These are phyloP conservation scores for Magnaporthiopsis incrustans DNA, from an alignment of 2,329 filamentous ascomycete genomes.

Conservation along the genomic window DNA sequence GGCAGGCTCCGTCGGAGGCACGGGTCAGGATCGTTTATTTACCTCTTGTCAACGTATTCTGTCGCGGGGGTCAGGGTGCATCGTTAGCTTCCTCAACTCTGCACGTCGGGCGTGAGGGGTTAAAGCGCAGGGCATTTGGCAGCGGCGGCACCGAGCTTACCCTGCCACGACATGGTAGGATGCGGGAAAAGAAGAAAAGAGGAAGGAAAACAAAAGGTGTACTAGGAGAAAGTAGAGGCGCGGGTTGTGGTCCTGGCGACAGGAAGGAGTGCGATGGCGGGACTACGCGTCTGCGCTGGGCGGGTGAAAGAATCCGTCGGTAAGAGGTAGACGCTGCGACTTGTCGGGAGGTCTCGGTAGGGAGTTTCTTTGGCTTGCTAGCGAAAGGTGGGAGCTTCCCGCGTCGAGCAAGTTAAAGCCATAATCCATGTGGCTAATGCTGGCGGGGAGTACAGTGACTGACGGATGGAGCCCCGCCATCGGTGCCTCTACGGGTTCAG, in stretches of 20 bases:
- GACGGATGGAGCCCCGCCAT: not conserved
- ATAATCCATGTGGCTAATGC: not conserved
- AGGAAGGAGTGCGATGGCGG: not conserved
- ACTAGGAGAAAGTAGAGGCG: not conserved
- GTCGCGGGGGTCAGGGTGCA: slow-evolving; percentile 12
- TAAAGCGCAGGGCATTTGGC: slow-evolving; percentile 11
- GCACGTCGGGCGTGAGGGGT: slow-evolving; percentile 1
- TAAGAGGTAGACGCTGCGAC: not conserved
- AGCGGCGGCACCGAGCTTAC: slow-evolving; percentile 32
- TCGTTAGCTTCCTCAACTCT: slow-evolving; percentile 20
- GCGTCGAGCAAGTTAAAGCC: not conserved
- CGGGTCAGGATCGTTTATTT: slow-evolving; percentile 13
- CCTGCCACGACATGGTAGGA: slow-evolving; percentile 66
- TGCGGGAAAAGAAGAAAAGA: not conserved
- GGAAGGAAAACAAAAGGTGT: not conserved
- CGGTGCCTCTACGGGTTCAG: not conserved
- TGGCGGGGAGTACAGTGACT: not conserved
- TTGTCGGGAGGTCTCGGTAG: not conserved
- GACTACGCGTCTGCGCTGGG: not conserved
- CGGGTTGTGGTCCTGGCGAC: not conserved
- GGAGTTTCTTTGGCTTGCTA: not conserved
- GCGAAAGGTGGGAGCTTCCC: not conserved
- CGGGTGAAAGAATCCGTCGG: not conserved
- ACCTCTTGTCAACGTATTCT: slow-evolving; percentile 48
- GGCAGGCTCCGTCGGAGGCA: not conserved